Evolutionary conservation across 495 filamentous ascomycete species (phyloP).

Genomic region (Lichina pygmaea): DNA sequence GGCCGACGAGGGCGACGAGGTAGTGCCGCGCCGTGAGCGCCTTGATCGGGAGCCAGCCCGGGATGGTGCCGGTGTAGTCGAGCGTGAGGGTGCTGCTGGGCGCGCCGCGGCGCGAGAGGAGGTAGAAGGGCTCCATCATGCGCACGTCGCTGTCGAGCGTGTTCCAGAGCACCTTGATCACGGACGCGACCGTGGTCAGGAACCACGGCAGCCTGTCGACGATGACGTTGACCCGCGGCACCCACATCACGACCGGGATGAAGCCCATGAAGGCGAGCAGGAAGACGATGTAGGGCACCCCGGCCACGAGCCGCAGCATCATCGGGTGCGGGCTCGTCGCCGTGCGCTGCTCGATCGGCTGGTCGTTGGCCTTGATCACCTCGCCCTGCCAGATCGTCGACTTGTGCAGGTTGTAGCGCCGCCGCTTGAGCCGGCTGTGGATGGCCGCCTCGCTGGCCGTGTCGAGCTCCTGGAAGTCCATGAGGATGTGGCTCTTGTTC

Average conservation of each 20-base stretch:
- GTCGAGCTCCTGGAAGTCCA: conserved; percentile 48
- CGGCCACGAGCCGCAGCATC: conserved; percentile 32
- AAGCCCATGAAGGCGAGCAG: conserved; percentile 20
- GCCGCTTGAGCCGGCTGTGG: conserved; percentile 31
- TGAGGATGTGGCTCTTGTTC: conserved; percentile 39
- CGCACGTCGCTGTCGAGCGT: conserved; percentile 43
- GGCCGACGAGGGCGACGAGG: conserved; percentile 30
- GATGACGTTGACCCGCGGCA: conserved; percentile 20
- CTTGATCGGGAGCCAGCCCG: conserved; percentile 31
- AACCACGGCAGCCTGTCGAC: conserved; percentile 35
- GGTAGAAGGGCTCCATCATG: conserved; percentile 51
- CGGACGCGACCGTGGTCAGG: conserved; percentile 30
- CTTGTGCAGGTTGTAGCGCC: conserved; percentile 41
- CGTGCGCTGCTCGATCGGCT: conserved; percentile 11
- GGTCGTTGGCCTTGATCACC: conserved; percentile 13
- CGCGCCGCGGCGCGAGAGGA: conserved; percentile 34
- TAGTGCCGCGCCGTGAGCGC: conserved; percentile 34
- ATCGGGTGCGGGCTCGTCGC: conserved; percentile 32
- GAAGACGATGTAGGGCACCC: conserved; percentile 29
- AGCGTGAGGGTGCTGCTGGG: conserved; percentile 33
- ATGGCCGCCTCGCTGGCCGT: conserved; percentile 34
- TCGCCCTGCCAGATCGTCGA: conserved; percentile 32
- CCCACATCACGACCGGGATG: conserved; percentile 29
- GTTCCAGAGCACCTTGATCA: conserved; percentile 38
- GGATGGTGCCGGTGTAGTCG: conserved; percentile 44